Percentiles rank a stretch among this genome's conserved stretches.
These are phyloP conservation scores for Dichomitus squalens DNA, from an alignment of 1,284 basidiomycete genomes.

Conservation along the genomic window DNA sequence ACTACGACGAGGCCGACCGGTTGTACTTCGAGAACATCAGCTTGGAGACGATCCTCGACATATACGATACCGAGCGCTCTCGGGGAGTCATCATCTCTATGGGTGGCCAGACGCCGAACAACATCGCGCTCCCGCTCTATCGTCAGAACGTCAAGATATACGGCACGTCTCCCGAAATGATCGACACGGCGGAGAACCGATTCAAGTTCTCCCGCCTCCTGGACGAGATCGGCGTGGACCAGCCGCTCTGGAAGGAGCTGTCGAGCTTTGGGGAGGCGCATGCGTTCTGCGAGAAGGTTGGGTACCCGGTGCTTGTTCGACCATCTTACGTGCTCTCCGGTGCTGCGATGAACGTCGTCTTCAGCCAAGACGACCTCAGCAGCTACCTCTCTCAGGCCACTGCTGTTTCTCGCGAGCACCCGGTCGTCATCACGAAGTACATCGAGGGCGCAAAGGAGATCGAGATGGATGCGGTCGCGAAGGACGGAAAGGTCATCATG, in stretches of 20 bases:
- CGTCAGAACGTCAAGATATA: constrained; percentile 98
- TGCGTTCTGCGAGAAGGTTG: constrained; percentile 87
- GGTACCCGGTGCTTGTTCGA: constrained; percentile 94
- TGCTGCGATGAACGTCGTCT: constrained; percentile 99
- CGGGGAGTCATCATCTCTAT: constrained; percentile 95
- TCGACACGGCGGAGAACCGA: constrained; percentile 98
- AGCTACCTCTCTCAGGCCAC: constrained; percentile 96
- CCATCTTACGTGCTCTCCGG: constrained; percentile 98
- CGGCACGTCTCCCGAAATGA: constrained; percentile 99
- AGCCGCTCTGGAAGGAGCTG: constrained; percentile 96
- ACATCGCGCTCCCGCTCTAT: constrained; percentile 92
- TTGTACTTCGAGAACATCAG: constrained; percentile 99
- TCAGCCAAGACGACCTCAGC: constrained; percentile 87
- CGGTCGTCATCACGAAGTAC: constrained; percentile 98
- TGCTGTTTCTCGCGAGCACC: constrained; percentile 95
- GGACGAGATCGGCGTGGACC: constrained; percentile 97
- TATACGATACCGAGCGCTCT: constrained; percentile 91
- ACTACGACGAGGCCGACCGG: constrained; percentile 98
- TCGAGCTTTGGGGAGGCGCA: constrained; percentile 90
- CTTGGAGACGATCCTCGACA: constrained; percentile 95
- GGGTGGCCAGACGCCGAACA: constrained; percentile 99
- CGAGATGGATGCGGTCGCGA: constrained; percentile 99
- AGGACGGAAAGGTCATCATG: constrained; percentile 98
- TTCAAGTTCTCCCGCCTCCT: constrained; percentile 99
- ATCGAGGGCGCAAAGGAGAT: constrained; percentile 99